Percentiles rank a stretch among this genome's conserved stretches.
These are phyloP conservation scores for Keithomyces neogunnii DNA, from an alignment of 2,329 filamentous ascomycete species.

Conservation along the genomic window DNA sequence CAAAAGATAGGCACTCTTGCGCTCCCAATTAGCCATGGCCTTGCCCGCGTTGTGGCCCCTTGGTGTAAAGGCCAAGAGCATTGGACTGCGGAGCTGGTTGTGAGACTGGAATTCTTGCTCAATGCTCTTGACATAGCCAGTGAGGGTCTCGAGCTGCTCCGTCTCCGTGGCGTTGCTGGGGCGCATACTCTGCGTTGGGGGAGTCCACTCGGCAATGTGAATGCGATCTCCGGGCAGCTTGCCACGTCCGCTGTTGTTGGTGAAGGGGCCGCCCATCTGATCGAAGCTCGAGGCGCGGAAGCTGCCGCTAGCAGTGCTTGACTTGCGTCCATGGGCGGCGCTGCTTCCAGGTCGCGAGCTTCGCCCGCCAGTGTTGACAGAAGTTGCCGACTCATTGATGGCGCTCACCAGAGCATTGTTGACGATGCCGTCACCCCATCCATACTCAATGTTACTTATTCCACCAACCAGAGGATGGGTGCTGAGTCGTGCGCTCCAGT, in stretches of 20 bases:
- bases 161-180: conserved; percentile 68
- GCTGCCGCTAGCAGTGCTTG: conserved; percentile 42
- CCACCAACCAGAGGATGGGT: conserved; percentile 89
- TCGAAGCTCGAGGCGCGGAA: conserved; percentile 54
- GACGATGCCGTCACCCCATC: conserved; percentile 83
- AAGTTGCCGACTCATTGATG: conserved; percentile 37
- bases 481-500: conserved; percentile 91
- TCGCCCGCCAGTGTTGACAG: conserved; percentile 21
- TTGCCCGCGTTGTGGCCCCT: conserved; percentile 71
- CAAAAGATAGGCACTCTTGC: conserved; percentile 84
- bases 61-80: conserved; percentile 83
- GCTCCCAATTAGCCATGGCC: conserved; percentile 95
- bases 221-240: conserved; percentile 80
- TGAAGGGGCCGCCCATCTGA: conserved; percentile 43
- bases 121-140: conserved; percentile 73
- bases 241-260: conserved; percentile 37
- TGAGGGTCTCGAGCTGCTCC: conserved; percentile 70
- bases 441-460: conserved; percentile 95
- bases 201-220: conserved; percentile 78
- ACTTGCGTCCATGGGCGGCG: conserved; percentile 29
- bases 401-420: conserved; percentile 46
- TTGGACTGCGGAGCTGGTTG: conserved; percentile 78
- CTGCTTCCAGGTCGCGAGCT: conserved; percentile 43
- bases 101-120: conserved; percentile 80
- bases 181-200: conserved; percentile 84